These are phyloP conservation scores for Podila epicladia DNA, from an alignment of 192 early-diverging fungal genomes.

Conservation along the genomic window DNA sequence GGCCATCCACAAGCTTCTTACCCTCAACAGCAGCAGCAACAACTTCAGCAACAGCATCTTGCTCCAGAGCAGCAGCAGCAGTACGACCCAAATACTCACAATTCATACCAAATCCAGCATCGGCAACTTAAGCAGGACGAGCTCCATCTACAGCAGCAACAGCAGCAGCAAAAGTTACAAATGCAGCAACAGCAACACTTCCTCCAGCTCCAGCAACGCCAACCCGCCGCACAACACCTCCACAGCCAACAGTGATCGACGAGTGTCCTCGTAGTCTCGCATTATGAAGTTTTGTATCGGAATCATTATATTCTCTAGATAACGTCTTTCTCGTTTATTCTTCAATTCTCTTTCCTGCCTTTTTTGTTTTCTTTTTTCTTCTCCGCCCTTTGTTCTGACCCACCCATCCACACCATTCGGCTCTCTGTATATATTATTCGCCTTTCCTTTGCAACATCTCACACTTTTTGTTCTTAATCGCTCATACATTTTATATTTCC, in stretches of 20 bases:
- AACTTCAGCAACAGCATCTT: constrained; percentile 1
- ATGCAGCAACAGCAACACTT: constrained; percentile 8
- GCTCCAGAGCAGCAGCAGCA: too few relatives aligned
- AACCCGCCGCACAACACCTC: background rate
- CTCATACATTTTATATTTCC: too few relatives aligned
- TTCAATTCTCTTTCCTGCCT: background rate
- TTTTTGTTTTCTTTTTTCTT: too few relatives aligned
- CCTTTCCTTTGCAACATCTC: too few relatives aligned
- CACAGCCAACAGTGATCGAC: background rate
- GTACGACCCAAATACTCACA: too few relatives aligned
- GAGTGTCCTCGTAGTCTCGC: too few relatives aligned
- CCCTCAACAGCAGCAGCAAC: constrained; percentile 7
- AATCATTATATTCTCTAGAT: too few relatives aligned
- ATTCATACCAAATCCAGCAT: background rate
- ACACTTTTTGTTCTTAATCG: too few relatives aligned
- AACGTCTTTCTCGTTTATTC: too few relatives aligned
- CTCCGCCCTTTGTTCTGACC: background rate
- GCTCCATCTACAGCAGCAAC: constrained; percentile 15
- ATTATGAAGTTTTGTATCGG: too few relatives aligned
- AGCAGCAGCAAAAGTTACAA: constrained; percentile 5
- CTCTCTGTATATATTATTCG: too few relatives aligned
- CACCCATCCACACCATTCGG: too few relatives aligned
- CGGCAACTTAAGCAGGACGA: constrained; percentile 2
- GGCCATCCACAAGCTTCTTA: constrained; percentile 1
- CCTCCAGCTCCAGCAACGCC: background rate